Conservation (phyloP, 768 basidiomycete species). For the Tulasnella sp. region DNA sequence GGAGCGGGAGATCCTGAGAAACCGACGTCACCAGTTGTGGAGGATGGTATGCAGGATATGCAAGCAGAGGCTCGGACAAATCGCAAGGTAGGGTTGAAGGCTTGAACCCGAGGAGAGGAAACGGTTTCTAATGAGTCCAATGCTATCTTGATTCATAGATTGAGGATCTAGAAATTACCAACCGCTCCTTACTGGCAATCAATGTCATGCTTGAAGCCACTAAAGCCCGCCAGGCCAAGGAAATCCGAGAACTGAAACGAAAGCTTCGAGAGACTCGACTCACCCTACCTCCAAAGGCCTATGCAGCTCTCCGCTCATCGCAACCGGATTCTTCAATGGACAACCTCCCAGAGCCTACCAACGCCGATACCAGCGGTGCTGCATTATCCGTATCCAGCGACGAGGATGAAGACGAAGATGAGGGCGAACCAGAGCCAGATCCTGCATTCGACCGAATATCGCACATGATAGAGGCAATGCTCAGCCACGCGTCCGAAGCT, state of each 20-base stretch:
- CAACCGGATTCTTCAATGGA: slow-evolving; percentile 45
- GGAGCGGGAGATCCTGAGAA: neutral
- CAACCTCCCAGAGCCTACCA: slow-evolving; percentile 27
- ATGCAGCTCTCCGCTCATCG: slow-evolving; percentile 31
- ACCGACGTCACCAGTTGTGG: neutral
- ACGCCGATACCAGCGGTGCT: slow-evolving; percentile 32
- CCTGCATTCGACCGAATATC: slow-evolving; percentile 24
- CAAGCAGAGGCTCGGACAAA: slow-evolving; percentile 66
- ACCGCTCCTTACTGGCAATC: slow-evolving; percentile 73
- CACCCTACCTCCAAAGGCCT: slow-evolving; percentile 56
- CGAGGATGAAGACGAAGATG: slow-evolving; percentile 23
- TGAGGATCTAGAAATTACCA: slow-evolving; percentile 86
- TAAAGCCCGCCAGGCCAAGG: slow-evolving; percentile 71
- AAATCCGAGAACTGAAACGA: slow-evolving; percentile 76
- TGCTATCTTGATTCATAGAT: slow-evolving; percentile 46
- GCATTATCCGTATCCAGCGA: slow-evolving; percentile 4
- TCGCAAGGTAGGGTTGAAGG: slow-evolving; percentile 53
- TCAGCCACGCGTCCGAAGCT: slow-evolving; percentile 18
- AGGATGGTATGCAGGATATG: slow-evolving; percentile 5
- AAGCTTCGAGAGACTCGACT: slow-evolving; percentile 76
- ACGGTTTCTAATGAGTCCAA: slow-evolving; percentile 6
- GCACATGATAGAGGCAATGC: slow-evolving; percentile 23
- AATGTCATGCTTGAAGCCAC: slow-evolving; percentile 73
- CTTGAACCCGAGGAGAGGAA: neutral
- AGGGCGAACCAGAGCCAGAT: slow-evolving; percentile 25